These are phyloP conservation scores for Cryptosporidium parvum DNA, from an alignment of 169 alveolate species.

Conservation along the genomic window DNA sequence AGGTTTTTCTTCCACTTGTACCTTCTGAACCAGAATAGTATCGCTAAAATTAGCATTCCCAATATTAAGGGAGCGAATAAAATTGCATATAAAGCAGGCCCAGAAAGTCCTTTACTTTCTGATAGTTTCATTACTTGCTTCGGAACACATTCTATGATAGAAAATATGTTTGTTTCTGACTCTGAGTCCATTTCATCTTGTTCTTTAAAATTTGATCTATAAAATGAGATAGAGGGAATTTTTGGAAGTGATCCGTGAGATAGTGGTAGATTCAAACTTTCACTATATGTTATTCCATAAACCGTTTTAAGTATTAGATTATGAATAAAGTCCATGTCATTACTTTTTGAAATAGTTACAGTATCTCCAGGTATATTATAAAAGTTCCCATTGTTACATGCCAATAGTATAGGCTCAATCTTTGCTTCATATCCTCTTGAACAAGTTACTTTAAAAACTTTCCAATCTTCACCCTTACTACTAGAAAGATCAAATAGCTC, in stretches of 20 bases:
- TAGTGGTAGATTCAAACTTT: neutral
- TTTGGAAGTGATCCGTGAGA: neutral
- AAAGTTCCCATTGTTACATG: conserved; percentile 56
- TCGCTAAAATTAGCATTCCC: conserved; percentile 61
- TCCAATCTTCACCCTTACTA: neutral
- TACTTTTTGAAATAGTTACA: conserved; percentile 31
- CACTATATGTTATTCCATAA: conserved; percentile 1
- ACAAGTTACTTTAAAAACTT: conserved; percentile 47
- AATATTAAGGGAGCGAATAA: conserved; percentile 65
- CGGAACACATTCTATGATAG: conserved; percentile 41
- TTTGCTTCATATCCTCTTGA: conserved; percentile 64
- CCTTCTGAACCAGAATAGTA: conserved; percentile 59
- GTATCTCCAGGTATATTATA: conserved; percentile 61
- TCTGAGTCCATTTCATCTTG: neutral
- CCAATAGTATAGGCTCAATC: conserved; percentile 56
- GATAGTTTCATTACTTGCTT: conserved; percentile 50
- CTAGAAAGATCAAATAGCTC: conserved; percentile 24
- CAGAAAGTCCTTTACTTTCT: conserved; percentile 67
- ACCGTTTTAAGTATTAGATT: conserved; percentile 20
- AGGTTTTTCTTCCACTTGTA: conserved; percentile 58
- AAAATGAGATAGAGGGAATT: conserved; percentile 11
- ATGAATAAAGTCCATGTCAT: conserved; percentile 12
- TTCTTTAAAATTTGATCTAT: neutral
- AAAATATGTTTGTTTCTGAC: neutral
- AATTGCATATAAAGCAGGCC: conserved; percentile 67